Evolutionary conservation across 2,329 filamentous ascomycete genomes (phyloP).

Genomic region (Colletotrichum echinochloae): DNA sequence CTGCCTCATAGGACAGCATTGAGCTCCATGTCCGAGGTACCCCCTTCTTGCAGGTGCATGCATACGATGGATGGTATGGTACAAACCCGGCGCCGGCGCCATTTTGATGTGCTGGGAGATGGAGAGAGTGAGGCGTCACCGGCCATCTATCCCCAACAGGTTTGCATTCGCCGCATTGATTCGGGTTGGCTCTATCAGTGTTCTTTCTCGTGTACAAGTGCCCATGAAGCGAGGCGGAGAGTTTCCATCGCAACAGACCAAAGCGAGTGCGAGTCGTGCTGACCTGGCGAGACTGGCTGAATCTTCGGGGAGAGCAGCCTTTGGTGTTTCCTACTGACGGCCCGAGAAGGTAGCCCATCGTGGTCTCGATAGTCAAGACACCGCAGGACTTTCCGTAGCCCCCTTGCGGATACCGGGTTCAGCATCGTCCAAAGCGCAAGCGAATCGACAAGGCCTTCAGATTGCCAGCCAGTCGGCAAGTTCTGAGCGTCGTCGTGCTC

Average conservation of each 20-base stretch:
- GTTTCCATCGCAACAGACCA: not conserved
- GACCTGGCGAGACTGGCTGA: not conserved
- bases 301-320: not conserved
- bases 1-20: not conserved
- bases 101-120: too few relatives aligned
- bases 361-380: not conserved
- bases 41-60: not conserved
- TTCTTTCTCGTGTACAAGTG: not conserved
- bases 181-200: not conserved
- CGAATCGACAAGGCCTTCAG: not conserved
- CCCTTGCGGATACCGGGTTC: not conserved
- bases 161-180: not conserved
- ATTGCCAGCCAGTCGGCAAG: not conserved
- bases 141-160: not conserved
- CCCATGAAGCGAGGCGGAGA: not conserved
- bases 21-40: not conserved
- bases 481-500: not conserved
- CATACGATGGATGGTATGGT: not conserved
- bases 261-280: not conserved
- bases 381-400: not conserved
- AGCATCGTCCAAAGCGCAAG: not conserved
- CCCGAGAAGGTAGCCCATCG: not conserved
- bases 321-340: not conserved
- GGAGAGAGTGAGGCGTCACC: not conserved
- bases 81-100: not conserved